Conservation (phyloP, 2,329 filamentous ascomycete species). For the Zelopaecilomyces penicillatus region DNA sequence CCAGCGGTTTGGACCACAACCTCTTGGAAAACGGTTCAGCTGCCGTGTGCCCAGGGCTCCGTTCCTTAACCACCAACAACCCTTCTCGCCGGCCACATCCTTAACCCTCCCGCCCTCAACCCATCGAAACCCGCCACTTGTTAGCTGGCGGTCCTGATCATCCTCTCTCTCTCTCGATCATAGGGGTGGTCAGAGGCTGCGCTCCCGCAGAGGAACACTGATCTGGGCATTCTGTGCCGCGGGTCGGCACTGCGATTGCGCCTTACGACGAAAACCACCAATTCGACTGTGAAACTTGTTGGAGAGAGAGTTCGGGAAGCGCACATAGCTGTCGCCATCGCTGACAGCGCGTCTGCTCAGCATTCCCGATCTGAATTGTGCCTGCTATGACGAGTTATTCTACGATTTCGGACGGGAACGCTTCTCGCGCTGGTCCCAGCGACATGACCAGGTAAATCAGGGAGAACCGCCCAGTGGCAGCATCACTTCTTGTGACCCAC, state of each 20-base stretch:
- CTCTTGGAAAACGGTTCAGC: too few relatives aligned
- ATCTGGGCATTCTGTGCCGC: background rate
- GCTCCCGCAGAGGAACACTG: too few relatives aligned
- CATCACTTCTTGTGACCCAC: background rate
- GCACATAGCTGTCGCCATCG: too few relatives aligned
- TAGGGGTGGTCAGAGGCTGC: too few relatives aligned
- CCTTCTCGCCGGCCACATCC: background rate
- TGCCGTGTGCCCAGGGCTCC: too few relatives aligned
- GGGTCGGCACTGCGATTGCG: background rate
- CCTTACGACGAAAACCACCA: too few relatives aligned
- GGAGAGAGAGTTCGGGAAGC: too few relatives aligned
- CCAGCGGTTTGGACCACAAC: background rate
- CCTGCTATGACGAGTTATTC: constrained; percentile 47
- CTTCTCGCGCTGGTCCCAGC: constrained; percentile 30
- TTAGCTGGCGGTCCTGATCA: background rate
- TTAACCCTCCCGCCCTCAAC: too few relatives aligned
- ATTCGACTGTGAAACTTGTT: too few relatives aligned
- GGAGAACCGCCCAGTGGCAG: background rate
- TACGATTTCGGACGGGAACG: constrained; percentile 41
- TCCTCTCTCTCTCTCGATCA: background rate
- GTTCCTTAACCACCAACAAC: background rate
- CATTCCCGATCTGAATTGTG: background rate
- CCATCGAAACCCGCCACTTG: too few relatives aligned
- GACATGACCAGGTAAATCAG: constrained; percentile 40
- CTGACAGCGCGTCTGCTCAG: too few relatives aligned